Base-by-base conservation (phyloP, 2,329 filamentous ascomycete species). In the Aureobasidium sp. region DNA sequence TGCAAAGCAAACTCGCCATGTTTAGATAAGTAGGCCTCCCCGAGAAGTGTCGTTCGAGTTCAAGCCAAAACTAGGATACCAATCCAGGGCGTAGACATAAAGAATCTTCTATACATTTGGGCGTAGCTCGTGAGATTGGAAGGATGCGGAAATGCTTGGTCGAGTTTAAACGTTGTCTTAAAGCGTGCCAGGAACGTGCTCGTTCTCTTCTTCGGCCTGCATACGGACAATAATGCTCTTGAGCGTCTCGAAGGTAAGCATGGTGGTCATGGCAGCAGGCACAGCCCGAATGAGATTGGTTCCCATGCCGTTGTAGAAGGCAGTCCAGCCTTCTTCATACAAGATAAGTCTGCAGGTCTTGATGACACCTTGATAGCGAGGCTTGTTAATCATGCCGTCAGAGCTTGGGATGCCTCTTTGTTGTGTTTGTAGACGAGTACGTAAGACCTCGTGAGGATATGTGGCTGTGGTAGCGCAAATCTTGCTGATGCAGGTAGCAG, bases 281-380 rank as follows among this genome's bases (percentile, higher is more conserved):
- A 99, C 88, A 7, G 94, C 94, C 61, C 94, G 85, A 80, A 97
- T 91, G 85, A 99, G 90, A 76, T 99, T 99, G 53, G 93, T 96
- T 41, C 94, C 94, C 81, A 99, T 91, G 39, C 94, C 94, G 29
- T 92, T 93, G 73, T 99, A 99, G 69, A 99, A 97, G 3, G 93
- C 93, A 65, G 89, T 83, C 92, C 93, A 97, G 7, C 94, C 94
- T 75, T 99, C 94, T 74, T 99, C 94, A 36, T 79, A 79, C 41
- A 97, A 77, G 64, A 99, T 97, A 2, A 87, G 92, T 64, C 86
- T 85, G 73, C 88, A 93, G 0, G 93, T 97, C 71, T 83, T 86
- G 48, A 92, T 74, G 37, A 97, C 84, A 48, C 94, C 94, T 66
- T 79, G 82, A 73, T 99, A 97, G 63, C 79, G 75, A 10, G 75